These are phyloP conservation scores for Rhynchospora tenuis DNA, from an alignment of 176 grass and related monocot genomes.

Conservation along the genomic window DNA sequence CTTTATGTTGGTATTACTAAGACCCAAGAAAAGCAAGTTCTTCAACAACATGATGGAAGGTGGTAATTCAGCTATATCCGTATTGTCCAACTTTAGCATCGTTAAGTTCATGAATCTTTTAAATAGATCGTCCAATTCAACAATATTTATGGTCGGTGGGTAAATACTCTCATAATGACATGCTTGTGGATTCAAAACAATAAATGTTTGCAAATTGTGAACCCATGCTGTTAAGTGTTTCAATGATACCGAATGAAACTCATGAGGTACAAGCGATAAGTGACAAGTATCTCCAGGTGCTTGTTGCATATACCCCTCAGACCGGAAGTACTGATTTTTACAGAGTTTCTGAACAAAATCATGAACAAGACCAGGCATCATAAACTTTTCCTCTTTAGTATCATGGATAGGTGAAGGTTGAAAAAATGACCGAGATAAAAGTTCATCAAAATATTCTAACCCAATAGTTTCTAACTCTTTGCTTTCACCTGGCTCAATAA, in stretches of 20 bases:
- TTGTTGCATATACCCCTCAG: conserved; percentile 1
- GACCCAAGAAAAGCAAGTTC: conserved; percentile 23
- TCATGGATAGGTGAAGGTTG: not conserved
- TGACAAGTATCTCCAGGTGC: conserved; percentile 21
- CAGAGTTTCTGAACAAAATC: conserved; percentile 6
- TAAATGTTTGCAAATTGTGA: conserved; percentile 1
- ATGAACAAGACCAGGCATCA: conserved; percentile 27
- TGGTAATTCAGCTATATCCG: conserved; percentile 28
- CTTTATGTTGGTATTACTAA: conserved; percentile 24
- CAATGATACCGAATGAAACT: not conserved
- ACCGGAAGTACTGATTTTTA: conserved; percentile 15
- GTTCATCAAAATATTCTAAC: conserved; percentile 17
- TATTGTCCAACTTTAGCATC: conserved; percentile 30
- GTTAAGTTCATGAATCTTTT: conserved; percentile 7
- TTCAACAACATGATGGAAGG: conserved; percentile 10
- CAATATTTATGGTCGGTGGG: conserved; percentile 12
- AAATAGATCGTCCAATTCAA: conserved; percentile 9
- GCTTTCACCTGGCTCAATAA: not conserved
- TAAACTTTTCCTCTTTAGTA: not conserved
- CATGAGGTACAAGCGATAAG: conserved; percentile 15
- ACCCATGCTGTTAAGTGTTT: not conserved
- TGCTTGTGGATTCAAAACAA: conserved; percentile 1
- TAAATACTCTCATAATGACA: not conserved
- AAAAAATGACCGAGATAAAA: conserved; percentile 28
- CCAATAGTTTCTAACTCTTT: not conserved